Evolutionary conservation across 768 basidiomycete genomes (phyloP).

Genomic region (Megacollybia marginata): DNA sequence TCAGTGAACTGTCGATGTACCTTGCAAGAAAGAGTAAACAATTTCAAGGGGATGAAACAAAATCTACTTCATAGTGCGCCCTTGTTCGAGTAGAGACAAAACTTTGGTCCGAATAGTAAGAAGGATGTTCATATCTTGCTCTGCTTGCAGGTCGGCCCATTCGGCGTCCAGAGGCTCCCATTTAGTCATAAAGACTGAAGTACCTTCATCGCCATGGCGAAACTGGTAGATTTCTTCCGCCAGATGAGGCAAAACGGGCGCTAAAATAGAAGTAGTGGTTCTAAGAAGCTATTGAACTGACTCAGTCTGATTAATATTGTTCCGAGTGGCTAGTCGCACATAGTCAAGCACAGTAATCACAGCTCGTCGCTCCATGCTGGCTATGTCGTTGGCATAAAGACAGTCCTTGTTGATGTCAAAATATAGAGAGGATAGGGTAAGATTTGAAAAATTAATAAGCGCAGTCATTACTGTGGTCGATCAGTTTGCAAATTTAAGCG

Average conservation of each 20-base stretch:
- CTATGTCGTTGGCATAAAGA: conserved; percentile 63
- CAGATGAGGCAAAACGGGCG: conserved; percentile 85
- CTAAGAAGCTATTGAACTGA: conserved; percentile 45
- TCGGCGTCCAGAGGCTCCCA: conserved; percentile 55
- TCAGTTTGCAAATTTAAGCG: conserved; percentile 5
- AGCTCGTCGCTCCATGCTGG: conserved; percentile 49
- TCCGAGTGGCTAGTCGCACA: conserved; percentile 29
- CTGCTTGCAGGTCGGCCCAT: conserved; percentile 57
- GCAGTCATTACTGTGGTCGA: conserved; percentile 54
- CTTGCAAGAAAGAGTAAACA: conserved; percentile 24
- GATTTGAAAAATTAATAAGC: conserved; percentile 71
- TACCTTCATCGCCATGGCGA: conserved; percentile 21
- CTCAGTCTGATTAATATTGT: too few species aligned
- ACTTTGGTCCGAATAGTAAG: conserved; percentile 55
- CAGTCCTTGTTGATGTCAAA: conserved; percentile 89
- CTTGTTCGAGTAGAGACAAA: conserved; percentile 65
- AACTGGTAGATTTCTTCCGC: conserved; percentile 79
- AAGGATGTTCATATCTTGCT: conserved; percentile 56
- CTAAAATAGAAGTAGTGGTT: conserved; percentile 63
- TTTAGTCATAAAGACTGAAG: conserved; percentile 62
- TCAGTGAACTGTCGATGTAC: conserved; percentile 65
- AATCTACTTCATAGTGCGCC: conserved; percentile 64
- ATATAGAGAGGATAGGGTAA: conserved; percentile 84
- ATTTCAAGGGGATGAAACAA: neutral
- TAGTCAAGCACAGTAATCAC: conserved; percentile 67